Percentiles rank a stretch among this genome's conserved stretches.
These are phyloP conservation scores for Penicillium taxi DNA, from an alignment of 495 filamentous ascomycete species.

Conservation along the genomic window DNA sequence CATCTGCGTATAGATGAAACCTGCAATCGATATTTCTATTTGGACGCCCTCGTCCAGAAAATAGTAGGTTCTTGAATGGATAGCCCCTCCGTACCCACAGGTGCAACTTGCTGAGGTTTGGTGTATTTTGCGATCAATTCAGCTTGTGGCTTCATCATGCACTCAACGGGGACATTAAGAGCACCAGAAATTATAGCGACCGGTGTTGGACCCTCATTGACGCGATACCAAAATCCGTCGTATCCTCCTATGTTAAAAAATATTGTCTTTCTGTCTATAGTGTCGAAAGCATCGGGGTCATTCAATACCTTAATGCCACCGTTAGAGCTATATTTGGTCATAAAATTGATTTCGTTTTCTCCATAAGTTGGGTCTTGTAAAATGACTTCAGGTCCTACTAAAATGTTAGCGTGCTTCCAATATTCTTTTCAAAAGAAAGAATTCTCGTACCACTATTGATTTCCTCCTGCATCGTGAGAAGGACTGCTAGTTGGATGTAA, in stretches of 20 bases:
- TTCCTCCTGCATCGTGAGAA: background rate
- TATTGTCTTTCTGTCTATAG: background rate
- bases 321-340: background rate
- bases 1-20: too few relatives aligned
- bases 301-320: background rate
- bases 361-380: constrained; percentile 1
- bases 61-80: background rate
- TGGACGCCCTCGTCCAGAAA: background rate
- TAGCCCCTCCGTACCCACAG: background rate
- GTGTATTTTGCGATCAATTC: background rate
- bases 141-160: background rate
- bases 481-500: background rate
- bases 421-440: background rate
- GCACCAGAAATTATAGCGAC: background rate
- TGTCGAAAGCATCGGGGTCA: background rate
- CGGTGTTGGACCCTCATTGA: background rate
- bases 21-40: background rate
- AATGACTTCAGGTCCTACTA: background rate
- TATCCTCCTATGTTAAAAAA: background rate
- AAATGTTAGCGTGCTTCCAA: background rate
- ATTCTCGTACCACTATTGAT: background rate
- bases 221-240: background rate
- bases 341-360: background rate
- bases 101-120: background rate
- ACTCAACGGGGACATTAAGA: background rate